A percentile compares a stretch with the other conserved stretches of the same genome.
Evolutionary conservation across 2,329 filamentous ascomycete species (phyloP).

Genomic region (Teratosphaeria viscida): DNA sequence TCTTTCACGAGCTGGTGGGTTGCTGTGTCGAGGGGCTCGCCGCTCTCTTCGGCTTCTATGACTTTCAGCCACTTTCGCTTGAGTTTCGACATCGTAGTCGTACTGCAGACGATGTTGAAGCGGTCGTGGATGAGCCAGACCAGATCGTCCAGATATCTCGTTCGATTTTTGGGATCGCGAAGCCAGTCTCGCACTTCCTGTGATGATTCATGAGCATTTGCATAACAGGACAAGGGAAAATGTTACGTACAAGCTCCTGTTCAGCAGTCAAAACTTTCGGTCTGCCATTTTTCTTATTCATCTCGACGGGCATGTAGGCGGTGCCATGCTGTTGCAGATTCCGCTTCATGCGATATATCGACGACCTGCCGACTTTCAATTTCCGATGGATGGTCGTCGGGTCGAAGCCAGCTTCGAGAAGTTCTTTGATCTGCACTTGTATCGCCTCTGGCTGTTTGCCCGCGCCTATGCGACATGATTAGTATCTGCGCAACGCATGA

Average conservation of each 20-base stretch:
- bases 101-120: constrained; percentile 24
- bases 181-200: constrained; percentile 25
- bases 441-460: constrained; percentile 21
- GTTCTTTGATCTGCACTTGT: constrained; percentile 23
- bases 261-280: constrained; percentile 23
- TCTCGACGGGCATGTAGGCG: constrained; percentile 22
- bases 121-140: constrained; percentile 26
- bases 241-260: constrained; percentile 21
- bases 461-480: constrained; percentile 11
- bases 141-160: constrained; percentile 23
- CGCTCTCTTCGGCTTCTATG: constrained; percentile 22
- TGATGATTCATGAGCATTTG: neutral
- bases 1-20: constrained; percentile 15
- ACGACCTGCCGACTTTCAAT: constrained; percentile 23
- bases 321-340: constrained; percentile 24
- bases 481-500: neutral
- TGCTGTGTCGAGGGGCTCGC: constrained; percentile 18
- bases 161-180: constrained; percentile 21
- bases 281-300: constrained; percentile 26
- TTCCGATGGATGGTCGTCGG: constrained; percentile 24
- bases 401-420: constrained; percentile 25
- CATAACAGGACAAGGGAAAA: neutral
- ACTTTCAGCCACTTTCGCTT: constrained; percentile 25
- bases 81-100: constrained; percentile 26
- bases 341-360: constrained; percentile 27